Evolutionary conservation across 352 stramenopile species (phyloP).

Genomic region (Phytophthora macrochlamydospora): DNA sequence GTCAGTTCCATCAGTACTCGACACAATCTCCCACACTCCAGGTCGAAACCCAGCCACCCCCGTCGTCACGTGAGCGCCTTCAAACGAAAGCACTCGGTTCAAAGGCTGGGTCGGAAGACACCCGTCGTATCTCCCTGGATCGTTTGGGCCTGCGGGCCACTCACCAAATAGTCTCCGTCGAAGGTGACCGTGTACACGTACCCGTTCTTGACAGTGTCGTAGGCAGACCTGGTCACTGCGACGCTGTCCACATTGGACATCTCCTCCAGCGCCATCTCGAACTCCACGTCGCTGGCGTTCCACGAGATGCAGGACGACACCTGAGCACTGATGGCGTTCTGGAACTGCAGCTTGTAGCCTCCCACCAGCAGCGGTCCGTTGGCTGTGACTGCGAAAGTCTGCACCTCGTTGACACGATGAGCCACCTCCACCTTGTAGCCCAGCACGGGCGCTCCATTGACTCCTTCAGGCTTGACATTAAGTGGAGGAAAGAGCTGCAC

Average conservation of each 20-base stretch:
- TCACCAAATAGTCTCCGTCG: slow-evolving; percentile 64
- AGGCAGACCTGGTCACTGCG: slow-evolving; percentile 54
- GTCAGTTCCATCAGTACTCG: slow-evolving; percentile 23
- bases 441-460: slow-evolving; percentile 72
- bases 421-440: slow-evolving; percentile 84
- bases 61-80: slow-evolving; percentile 35
- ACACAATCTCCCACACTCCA: slow-evolving; percentile 72
- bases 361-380: slow-evolving; percentile 58
- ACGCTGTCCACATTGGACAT: slow-evolving; percentile 72
- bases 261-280: slow-evolving; percentile 74
- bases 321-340: slow-evolving; percentile 36
- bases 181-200: slow-evolving; percentile 82
- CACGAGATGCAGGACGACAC: slow-evolving; percentile 66
- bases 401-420: slow-evolving; percentile 67
- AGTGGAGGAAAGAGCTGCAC: slow-evolving; percentile 68
- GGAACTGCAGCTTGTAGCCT: slow-evolving; percentile 63
- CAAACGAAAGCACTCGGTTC: slow-evolving; percentile 61
- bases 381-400: slow-evolving; percentile 68
- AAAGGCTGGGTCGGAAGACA: slow-evolving; percentile 46
- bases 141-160: slow-evolving; percentile 56
- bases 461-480: slow-evolving; percentile 63
- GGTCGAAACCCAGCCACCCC: slow-evolving; percentile 57
- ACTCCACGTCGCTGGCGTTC: slow-evolving; percentile 70
- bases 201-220: slow-evolving; percentile 51
- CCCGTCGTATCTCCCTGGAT: slow-evolving; percentile 41